Evolutionary conservation across 495 filamentous ascomycete genomes (phyloP).

Genomic region (Penicillium pancosmium): DNA sequence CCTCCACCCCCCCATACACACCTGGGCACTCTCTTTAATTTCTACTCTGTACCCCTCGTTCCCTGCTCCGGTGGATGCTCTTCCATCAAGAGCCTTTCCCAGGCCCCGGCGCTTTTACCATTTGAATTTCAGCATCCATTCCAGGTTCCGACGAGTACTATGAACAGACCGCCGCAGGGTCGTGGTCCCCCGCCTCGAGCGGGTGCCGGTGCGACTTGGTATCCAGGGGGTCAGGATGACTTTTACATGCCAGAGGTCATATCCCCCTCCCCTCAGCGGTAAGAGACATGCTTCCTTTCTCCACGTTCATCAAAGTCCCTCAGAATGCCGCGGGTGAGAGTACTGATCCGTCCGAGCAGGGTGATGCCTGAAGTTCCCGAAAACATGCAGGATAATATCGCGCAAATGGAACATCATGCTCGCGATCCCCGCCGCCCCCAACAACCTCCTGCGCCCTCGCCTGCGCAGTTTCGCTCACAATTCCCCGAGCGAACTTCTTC

Average conservation of each 20-base stretch:
- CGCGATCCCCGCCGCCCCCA: constrained; percentile 47
- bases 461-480: constrained; percentile 42
- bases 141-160: constrained; percentile 1
- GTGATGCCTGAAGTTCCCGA: constrained; percentile 77
- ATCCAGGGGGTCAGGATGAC: constrained; percentile 86
- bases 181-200: constrained; percentile 41
- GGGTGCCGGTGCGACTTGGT: constrained; percentile 79
- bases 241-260: constrained; percentile 80
- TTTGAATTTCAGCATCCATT: not conserved
- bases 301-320: not conserved
- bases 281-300: constrained; percentile 27
- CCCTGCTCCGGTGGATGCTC: no score
- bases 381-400: constrained; percentile 90
- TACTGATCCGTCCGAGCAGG: constrained; percentile 45
- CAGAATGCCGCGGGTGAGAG: constrained; percentile 28
- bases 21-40: not conserved
- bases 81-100: no score
- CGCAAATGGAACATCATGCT: constrained; percentile 83
- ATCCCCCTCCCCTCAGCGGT: constrained; percentile 90
- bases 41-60: not conserved
- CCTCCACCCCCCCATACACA: not conserved
- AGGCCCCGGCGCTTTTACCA: not conserved
- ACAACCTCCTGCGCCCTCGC: constrained; percentile 22
- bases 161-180: constrained; percentile 42
- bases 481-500: constrained; percentile 48